These are phyloP conservation scores for Seiridium unicorne DNA, from an alignment of 2,329 filamentous ascomycete species.

Conservation along the genomic window DNA sequence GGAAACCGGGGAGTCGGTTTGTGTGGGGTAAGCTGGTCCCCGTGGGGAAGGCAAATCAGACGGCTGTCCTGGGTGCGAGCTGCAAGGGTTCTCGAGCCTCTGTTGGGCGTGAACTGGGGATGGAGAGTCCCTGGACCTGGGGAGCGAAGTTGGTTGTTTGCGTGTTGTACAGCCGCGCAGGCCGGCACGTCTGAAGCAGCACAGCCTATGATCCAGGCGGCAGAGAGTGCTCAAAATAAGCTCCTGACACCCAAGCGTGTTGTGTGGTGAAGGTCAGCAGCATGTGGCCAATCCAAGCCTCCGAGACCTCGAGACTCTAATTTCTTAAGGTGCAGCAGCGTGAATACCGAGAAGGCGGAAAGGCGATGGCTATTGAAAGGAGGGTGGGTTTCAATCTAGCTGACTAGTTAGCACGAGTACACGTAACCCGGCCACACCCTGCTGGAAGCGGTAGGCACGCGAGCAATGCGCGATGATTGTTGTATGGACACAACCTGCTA, in stretches of 20 bases:
- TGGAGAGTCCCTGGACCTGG: neutral
- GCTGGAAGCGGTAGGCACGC: neutral
- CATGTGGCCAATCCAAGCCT: neutral
- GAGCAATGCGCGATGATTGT: neutral
- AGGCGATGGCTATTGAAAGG: neutral
- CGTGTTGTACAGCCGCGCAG: no score
- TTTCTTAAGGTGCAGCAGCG: neutral
- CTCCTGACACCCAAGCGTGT: no score
- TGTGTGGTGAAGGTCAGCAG: neutral
- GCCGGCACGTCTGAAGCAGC: no score
- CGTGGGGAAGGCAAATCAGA: neutral
- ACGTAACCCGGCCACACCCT: neutral
- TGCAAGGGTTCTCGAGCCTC: neutral
- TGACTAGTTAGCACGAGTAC: neutral
- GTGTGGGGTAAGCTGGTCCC: slow-evolving; percentile 4
- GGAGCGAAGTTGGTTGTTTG: no score
- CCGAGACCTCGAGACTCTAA: neutral
- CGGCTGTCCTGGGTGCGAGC: neutral
- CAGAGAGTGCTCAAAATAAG: no score
- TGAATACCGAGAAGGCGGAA: neutral
- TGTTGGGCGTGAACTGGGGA: neutral
- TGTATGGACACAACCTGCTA: neutral
- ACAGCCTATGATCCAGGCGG: no score
- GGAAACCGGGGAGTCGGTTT: neutral
- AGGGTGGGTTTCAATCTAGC: neutral